phyloP scores from a whole-genome alignment of 768 basidiomycete genomes.

The Leucocoprinus leucothites region DNA sequence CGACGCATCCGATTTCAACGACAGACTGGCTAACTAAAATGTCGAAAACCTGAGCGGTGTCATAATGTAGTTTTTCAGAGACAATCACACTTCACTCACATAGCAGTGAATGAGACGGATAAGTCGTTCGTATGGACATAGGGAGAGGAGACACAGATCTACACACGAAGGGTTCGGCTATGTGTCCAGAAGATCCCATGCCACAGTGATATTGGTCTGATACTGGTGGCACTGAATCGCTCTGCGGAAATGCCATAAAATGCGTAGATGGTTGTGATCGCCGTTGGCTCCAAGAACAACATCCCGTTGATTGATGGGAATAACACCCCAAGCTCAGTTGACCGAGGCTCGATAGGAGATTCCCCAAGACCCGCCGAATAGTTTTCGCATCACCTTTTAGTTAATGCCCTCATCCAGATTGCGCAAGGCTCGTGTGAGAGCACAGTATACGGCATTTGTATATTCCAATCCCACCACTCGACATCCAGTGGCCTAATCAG shows the following conservation, averaged over 20 bases:
- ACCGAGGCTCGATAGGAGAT: not conserved
- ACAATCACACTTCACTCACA: no score
- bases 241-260: constrained; percentile 6
- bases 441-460: not conserved
- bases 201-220: not conserved
- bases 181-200: no score
- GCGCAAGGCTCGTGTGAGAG: not conserved
- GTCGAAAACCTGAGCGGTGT: no score
- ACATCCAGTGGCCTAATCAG: not conserved
- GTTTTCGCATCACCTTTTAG: not conserved
- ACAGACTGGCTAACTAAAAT: not conserved
- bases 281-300: not conserved
- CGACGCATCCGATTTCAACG: not conserved
- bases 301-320: not conserved
- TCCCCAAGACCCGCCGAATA: not conserved
- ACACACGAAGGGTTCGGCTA: no score
- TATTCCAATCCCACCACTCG: not conserved
- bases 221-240: not conserved
- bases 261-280: not conserved
- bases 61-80: no score
- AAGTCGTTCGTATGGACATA: no score
- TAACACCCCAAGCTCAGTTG: not conserved
- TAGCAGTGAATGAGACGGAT: no score
- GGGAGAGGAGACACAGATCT: no score
- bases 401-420: not conserved